Base-by-base conservation (phyloP, 257 asterid species). In the Plantago elongata region DNA sequence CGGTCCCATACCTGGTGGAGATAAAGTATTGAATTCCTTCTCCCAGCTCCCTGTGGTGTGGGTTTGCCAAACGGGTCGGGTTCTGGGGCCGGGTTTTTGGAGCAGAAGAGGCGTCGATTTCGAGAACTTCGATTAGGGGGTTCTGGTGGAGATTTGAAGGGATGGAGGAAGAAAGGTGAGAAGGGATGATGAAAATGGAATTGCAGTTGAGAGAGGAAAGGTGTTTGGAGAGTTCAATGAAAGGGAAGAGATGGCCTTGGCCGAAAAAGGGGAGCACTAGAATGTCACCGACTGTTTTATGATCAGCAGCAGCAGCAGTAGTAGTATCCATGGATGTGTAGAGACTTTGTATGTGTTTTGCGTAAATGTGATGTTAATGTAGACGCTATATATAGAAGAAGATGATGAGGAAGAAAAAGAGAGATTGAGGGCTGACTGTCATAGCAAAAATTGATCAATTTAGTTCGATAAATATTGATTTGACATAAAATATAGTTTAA, bases 181-280 rank as follows among this genome's bases (percentile, higher is more conserved):
- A 78, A 34, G 95, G 90, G 69, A 89, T 70, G 52, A 89, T 73
- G 17, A 89, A 61, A 37, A 73, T 70, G 47, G 85, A 57, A 46
- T 67, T 80, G 74, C 71, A 74, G 54, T 81, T 64, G 37, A 64
- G 45, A 45, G 80, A 72, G 7, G 86, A 70, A 1, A 83, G 54
- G 54, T 67, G 81, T 75, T 69, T 83, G 72, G 94, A 84, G 38
- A 89, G 80, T 75, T 89, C 97, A 17, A 74, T 78, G 68, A 78
- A 75, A 1, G 97, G 94, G 11, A 72, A 70, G 45, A 89, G 78
- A 54, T 89, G 97, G 64, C 95, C 95, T 54, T 81, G 95, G 0
- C 97, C 97, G 65, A 82, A 89, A 62, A 86, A 86, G 11, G 97
- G 95, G 16, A 89, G 55, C 63, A 89, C 81, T 65, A 86, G 48